Evolutionary conservation across 2,329 filamentous ascomycete genomes (phyloP).

Genomic region (Raffaelea ambrosiae): DNA sequence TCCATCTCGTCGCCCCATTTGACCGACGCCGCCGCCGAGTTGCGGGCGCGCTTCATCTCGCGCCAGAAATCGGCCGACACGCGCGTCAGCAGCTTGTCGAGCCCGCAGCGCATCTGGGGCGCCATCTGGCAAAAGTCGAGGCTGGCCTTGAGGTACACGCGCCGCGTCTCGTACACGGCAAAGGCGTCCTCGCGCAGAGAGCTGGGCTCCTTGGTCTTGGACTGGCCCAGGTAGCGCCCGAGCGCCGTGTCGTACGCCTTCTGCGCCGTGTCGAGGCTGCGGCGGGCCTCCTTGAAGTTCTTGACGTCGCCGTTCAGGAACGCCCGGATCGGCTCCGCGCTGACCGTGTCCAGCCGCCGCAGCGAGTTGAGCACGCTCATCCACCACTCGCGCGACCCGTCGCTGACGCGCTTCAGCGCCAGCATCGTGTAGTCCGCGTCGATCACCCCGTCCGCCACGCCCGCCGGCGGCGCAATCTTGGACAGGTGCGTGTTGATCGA

Average conservation of each 20-base stretch:
- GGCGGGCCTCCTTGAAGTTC: slow-evolving; percentile 76
- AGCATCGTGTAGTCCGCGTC: slow-evolving; percentile 93
- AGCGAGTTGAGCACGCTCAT: slow-evolving; percentile 62
- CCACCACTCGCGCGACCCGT: slow-evolving; percentile 86
- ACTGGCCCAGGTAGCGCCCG: slow-evolving; percentile 73
- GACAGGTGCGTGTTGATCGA: slow-evolving; percentile 69
- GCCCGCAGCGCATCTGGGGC: slow-evolving; percentile 71
- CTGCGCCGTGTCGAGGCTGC: slow-evolving; percentile 69
- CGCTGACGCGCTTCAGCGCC: slow-evolving; percentile 74
- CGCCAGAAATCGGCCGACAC: slow-evolving; percentile 82
- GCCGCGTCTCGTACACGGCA: slow-evolving; percentile 84
- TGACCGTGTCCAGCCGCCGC: slow-evolving; percentile 66
- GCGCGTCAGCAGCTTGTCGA: slow-evolving; percentile 80
- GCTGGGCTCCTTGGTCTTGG: slow-evolving; percentile 89
- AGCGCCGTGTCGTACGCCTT: slow-evolving; percentile 76
- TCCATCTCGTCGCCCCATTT: slow-evolving; percentile 78
- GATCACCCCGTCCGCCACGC: slow-evolving; percentile 68
- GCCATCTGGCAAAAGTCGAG: slow-evolving; percentile 89
- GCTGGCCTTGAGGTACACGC: slow-evolving; percentile 81
- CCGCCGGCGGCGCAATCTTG: slow-evolving; percentile 63
- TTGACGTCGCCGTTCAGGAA: slow-evolving; percentile 76
- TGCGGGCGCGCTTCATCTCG: slow-evolving; percentile 68
- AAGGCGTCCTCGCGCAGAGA: slow-evolving; percentile 91
- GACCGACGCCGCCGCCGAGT: slow-evolving; percentile 54
- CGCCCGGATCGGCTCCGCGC: slow-evolving; percentile 71